Evolutionary conservation across 2,329 filamentous ascomycete genomes (phyloP).

Genomic region (Pyrenochaeta sp.): DNA sequence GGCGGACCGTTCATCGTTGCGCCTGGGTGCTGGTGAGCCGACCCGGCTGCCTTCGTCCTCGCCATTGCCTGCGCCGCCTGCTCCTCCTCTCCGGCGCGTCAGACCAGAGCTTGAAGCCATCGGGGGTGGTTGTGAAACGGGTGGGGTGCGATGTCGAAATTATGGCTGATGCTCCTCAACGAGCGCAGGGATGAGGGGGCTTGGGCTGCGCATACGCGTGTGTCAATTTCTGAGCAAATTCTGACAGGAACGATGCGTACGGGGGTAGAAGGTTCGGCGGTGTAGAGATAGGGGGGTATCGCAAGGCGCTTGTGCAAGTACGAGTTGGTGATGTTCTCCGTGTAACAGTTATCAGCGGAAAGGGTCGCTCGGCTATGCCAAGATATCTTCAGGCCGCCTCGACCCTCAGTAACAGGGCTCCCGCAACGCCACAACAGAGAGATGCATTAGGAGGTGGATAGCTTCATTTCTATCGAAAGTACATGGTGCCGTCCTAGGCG

Average conservation of each 20-base stretch:
- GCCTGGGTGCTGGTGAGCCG: conserved; percentile 70
- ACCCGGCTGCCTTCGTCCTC: conserved; percentile 72
- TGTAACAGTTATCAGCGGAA: conserved; percentile 33
- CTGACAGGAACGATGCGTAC: conserved; percentile 16
- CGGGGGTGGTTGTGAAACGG: conserved; percentile 36
- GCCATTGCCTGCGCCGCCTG: conserved; percentile 65
- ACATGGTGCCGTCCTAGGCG: conserved; percentile 45
- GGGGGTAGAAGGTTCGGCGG: conserved; percentile 17
- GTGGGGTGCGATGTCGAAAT: conserved; percentile 42
- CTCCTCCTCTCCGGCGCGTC: conserved; percentile 74
- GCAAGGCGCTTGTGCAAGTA: conserved; percentile 26
- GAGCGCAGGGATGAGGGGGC: conserved; percentile 44
- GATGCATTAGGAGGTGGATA: conserved; percentile 33
- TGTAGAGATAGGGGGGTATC: conserved; percentile 26
- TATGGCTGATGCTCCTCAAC: conserved; percentile 42
- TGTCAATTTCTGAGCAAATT: conserved; percentile 17
- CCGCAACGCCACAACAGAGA: conserved; percentile 12
- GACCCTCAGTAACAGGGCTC: conserved; percentile 3
- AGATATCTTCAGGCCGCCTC: conserved; percentile 25
- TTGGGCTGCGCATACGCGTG: conserved; percentile 46
- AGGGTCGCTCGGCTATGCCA: conserved; percentile 25
- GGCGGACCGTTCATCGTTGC: conserved; percentile 63
- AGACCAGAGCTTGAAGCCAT: conserved; percentile 78
- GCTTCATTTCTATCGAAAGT: conserved; percentile 47
- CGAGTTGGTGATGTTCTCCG: conserved; percentile 30